Base-by-base conservation (phyloP, 495 filamentous ascomycete genomes). In the Neurospora sp. region DNA sequence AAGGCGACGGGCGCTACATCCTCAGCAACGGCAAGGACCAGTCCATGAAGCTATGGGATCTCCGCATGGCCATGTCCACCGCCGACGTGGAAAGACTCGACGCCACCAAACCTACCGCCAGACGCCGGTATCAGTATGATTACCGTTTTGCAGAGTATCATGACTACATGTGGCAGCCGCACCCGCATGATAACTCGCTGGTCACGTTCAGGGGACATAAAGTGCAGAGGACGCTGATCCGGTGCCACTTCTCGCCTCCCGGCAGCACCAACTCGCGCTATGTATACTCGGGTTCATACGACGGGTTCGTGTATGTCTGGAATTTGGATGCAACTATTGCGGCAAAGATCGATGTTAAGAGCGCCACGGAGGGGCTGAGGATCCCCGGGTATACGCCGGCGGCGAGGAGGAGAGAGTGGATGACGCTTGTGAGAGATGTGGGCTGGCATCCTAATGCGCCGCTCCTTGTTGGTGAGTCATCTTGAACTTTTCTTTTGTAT, bases 31-130 rank as follows among this genome's bases (percentile, higher is more conserved):
- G 88, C 73, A 99, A 99, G 78, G 96, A 99, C 77, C 96, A 99
- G 81, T 93, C 90, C 40, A 97, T 97, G 91, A 99, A 98, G 83
- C 87, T 99, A 5, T 99, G 96, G 96, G 96, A 99, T 83, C 83
- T 99, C 69, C 86, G 96, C 77, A 89, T 85, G 84, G 93, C 93
- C 87, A 92, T 93, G 87, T 89, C 88, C 27, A 90, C 90, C 23
- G 85, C 88, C 27, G 86, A 87, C 20, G 92, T 90, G 71, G 83
- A 88, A 27, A 83, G 86, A n/a, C 79, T 79, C 18, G 81, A 83
- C 69, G 80, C 83, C 20, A 82, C 76, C 35, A 78, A 75, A 27
- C 41, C 71, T 10, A 81, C 78, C 12, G 77, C 81, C 66, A 80
- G 84, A 7, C 92, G 89, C 77, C 87, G 86, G 3, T 91, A 88